Base-by-base conservation (phyloP, 306 rosid species). In the Glycine latifolia region DNA sequence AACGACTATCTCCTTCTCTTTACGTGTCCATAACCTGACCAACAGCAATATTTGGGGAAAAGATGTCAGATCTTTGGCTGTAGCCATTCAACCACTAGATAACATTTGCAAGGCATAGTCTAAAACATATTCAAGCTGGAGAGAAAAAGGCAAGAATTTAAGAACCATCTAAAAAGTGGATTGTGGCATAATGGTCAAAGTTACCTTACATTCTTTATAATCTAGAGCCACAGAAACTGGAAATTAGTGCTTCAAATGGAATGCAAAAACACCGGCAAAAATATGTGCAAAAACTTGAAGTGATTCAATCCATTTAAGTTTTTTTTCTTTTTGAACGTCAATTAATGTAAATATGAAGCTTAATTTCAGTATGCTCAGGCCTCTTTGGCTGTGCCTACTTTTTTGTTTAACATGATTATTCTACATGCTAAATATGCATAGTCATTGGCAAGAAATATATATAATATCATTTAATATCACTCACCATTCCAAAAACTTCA, bases 1-100 rank as follows among this genome's bases (percentile, higher is more conserved):
- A 81, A 94, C 82, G 37, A 91, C 96, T 79, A 94, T 92, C 78
- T 94, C 92, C 76, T 88, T 91, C 92, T 94, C 97, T 85, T 94
- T 81, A 48, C 93, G 93, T 15, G 94, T 89, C 92, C 93, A 91
- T 85, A 94, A 82, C 97, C 98, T 94, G 90, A 75, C 20, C 78
- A 66, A 71, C 14, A 81, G 7, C 60, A 6, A 63, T 20, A 63
- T 58, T 47, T 55, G 17, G 10, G 65, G 10, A 75, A 85, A 70
- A 73, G 5, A 60, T 61, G 31, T 82, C 73, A 73, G 66, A 46
- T 43, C 20, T 33, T 68, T 58, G 10, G 60, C 76, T 48, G 71
- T 37, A 58, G 79, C 63, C 70, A 60, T 69, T 63, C 46, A 8
- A 59, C 50, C 15, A 50, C 48, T 48, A 65, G 83, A 43, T 68